phyloP scores from a whole-genome alignment of 768 basidiomycete species.

The Megacollybia marginata region DNA sequence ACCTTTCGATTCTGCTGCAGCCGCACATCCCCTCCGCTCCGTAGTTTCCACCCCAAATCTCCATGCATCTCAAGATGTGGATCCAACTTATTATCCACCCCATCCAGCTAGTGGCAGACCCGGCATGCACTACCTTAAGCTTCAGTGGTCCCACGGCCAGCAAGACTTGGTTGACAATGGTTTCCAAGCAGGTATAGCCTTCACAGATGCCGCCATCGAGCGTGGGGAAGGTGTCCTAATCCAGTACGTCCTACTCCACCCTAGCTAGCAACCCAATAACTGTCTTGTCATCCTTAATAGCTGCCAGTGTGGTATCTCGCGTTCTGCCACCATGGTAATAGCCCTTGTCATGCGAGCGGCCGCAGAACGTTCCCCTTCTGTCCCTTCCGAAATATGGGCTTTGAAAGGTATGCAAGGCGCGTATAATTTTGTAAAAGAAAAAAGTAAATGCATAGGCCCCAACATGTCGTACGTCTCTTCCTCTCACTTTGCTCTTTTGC shows the following conservation, averaged over 20 bases:
- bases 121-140: constrained; percentile 79
- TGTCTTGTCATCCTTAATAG: constrained; percentile 30
- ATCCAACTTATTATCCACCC: constrained; percentile 58
- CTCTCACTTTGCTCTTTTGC: constrained; percentile 9
- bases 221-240: constrained; percentile 77
- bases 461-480: constrained; percentile 80
- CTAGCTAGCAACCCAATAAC: constrained; percentile 9
- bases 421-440: constrained; percentile 84
- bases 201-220: constrained; percentile 68
- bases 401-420: constrained; percentile 86
- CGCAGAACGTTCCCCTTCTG: constrained; percentile 52
- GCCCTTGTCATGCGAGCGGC: constrained; percentile 94
- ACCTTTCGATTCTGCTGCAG: constrained; percentile 47
- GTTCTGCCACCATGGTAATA: constrained; percentile 85
- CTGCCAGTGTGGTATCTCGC: constrained; percentile 91
- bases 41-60: constrained; percentile 68
- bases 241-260: constrained; percentile 52
- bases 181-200: constrained; percentile 74
- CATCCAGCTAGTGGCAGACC: constrained; percentile 66
- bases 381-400: constrained; percentile 70
- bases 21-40: constrained; percentile 44
- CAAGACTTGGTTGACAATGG: constrained; percentile 75
- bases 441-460: constrained; percentile 82
- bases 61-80: constrained; percentile 23
- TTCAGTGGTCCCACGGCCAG: constrained; percentile 93